Evolutionary conservation across 108 stramenopile species (phyloP).

Genomic region (Nannochloropsis granulata): DNA sequence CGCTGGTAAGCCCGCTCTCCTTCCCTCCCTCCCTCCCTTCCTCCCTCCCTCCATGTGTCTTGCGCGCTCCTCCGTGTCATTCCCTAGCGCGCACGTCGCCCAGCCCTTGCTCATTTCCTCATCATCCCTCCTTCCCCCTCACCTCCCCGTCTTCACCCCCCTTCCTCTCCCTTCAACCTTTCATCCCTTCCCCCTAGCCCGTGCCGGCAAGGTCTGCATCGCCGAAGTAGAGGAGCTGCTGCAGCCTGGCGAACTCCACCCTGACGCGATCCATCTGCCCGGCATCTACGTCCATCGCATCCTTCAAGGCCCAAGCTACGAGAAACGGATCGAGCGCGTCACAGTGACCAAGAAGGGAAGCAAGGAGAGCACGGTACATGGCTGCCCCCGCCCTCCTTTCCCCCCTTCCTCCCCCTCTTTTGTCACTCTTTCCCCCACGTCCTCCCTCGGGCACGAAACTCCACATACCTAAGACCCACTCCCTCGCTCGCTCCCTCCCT

Average conservation of each 20-base stretch:
- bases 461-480: too few relatives aligned
- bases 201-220: conserved; percentile 61
- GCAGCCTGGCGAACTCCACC: conserved; percentile 57
- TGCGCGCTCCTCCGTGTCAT: too few relatives aligned
- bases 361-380: conserved; percentile 2
- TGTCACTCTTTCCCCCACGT: background rate
- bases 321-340: conserved; percentile 73
- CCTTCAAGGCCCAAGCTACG: conserved; percentile 52
- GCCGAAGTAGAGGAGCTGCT: conserved; percentile 81
- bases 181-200: conserved; percentile 40
- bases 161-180: background rate
- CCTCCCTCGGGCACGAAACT: too few relatives aligned
- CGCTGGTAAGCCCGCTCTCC: background rate
- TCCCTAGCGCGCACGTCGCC: background rate
- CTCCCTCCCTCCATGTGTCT: background rate
- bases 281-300: conserved; percentile 75
- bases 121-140: background rate
- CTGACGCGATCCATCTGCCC: conserved; percentile 71
- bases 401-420: background rate
- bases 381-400: background rate
- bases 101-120: background rate
- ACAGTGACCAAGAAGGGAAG: conserved; percentile 1
- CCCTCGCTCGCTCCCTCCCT: background rate
- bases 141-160: background rate
- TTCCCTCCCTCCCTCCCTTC: background rate